phyloP scores from a whole-genome alignment of 2,329 filamentous ascomycete genomes.

The Rutstroemia sp. region DNA sequence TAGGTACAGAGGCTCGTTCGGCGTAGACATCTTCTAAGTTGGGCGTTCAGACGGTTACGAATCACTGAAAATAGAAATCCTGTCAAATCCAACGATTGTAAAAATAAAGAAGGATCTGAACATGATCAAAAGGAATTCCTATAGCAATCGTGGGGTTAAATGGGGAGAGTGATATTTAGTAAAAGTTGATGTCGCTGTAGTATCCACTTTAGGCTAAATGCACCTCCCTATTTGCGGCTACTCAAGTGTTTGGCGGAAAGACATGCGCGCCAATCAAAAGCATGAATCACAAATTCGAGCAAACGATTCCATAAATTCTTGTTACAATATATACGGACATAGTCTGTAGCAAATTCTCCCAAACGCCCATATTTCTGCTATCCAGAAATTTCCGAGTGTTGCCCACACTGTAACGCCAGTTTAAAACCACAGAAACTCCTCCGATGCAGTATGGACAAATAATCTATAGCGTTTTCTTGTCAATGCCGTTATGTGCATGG shows the following conservation, averaged over 20 bases:
- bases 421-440: conserved; percentile 9
- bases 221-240: background rate
- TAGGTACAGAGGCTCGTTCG: conserved; percentile 62
- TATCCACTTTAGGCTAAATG: conserved; percentile 11
- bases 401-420: conserved; percentile 9
- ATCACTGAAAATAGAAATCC: background rate
- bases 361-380: conserved; percentile 6
- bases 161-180: conserved; percentile 4
- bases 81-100: background rate
- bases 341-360: background rate
- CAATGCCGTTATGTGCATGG: conserved; percentile 32
- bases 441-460: conserved; percentile 14
- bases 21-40: conserved; percentile 29
- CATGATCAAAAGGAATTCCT: background rate
- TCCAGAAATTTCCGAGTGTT: background rate
- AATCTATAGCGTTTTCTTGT: conserved; percentile 25
- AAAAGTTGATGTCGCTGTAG: conserved; percentile 5
- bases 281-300: background rate
- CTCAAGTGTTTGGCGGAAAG: background rate
- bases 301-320: conserved; percentile 1
- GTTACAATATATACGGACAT: conserved; percentile 3
- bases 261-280: conserved; percentile 19
- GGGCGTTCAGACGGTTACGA: background rate
- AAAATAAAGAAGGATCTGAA: background rate
- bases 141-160: conserved; percentile 7